Percentiles rank a stretch among this genome's conserved stretches.
Conservation (phyloP, 1,139 yeast species). For the Magnusiomyces fungicola region DNA sequence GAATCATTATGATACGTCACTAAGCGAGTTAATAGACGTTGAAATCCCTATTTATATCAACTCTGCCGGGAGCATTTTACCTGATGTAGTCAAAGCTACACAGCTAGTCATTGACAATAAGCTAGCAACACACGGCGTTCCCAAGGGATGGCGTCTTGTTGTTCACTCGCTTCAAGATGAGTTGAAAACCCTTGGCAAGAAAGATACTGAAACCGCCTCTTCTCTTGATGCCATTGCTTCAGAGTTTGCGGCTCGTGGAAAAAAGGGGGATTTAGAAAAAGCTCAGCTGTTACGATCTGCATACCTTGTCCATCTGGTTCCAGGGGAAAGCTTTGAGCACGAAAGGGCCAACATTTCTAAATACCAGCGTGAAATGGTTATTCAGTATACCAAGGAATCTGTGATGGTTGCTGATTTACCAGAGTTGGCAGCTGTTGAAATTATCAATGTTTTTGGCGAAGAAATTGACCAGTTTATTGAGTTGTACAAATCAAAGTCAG, state of each 20-base stretch:
- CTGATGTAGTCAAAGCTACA: conserved; percentile 41
- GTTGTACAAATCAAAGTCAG: conserved; percentile 10
- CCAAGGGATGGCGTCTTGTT: conserved; percentile 23
- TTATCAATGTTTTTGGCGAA: conserved; percentile 45
- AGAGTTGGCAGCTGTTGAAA: conserved; percentile 49
- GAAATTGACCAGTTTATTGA: conserved; percentile 37
- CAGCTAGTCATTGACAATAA: conserved; percentile 36
- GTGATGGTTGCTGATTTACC: conserved; percentile 56
- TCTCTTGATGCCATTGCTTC: not conserved
- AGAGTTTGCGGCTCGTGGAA: not conserved
- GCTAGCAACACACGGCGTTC: conserved; percentile 22
- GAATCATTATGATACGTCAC: conserved; percentile 35
- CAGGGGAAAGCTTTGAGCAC: conserved; percentile 18
- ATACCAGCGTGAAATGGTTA: conserved; percentile 38
- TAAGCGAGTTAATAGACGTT: conserved; percentile 36
- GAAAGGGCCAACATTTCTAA: conserved; percentile 32
- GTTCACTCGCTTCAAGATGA: conserved; percentile 17
- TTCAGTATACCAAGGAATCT: conserved; percentile 42
- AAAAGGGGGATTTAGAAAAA: not conserved
- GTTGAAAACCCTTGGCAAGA: not conserved
- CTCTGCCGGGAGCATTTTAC: conserved; percentile 28
- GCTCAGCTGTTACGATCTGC: not conserved
- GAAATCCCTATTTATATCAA: conserved; percentile 51
- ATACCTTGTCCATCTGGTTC: conserved; percentile 3
- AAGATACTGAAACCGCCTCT: not conserved